Conservation (phyloP, 2,329 filamentous ascomycete species). For the Calonectria ilicicola region DNA sequence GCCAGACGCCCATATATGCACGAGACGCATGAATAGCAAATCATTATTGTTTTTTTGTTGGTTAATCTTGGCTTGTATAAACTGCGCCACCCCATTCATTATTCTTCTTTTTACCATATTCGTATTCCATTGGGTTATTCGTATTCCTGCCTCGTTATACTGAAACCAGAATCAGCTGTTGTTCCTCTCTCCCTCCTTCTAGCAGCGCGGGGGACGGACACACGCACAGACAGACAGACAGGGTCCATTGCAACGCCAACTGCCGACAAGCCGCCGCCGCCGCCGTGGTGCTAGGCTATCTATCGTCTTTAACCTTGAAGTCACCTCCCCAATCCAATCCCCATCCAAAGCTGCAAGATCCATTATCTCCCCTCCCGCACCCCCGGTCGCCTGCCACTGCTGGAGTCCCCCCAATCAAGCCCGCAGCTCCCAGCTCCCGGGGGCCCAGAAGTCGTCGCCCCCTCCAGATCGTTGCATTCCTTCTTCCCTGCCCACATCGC, state of each 20-base stretch:
- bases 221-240: not conserved
- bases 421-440: not conserved
- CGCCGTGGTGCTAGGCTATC: not conserved
- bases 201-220: not conserved
- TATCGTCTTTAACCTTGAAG: not conserved
- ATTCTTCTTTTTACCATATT: not conserved
- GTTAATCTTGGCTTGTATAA: too few relatives aligned
- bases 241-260: not conserved
- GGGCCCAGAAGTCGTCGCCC: not conserved
- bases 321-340: not conserved
- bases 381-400: not conserved
- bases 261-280: not conserved
- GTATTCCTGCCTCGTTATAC: not conserved
- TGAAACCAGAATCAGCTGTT: too few relatives aligned
- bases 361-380: not conserved
- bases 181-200: not conserved
- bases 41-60: too few relatives aligned
- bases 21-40: too few relatives aligned
- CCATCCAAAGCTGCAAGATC: not conserved
- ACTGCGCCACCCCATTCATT: too few relatives aligned
- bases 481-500: not conserved
- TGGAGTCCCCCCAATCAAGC: not conserved
- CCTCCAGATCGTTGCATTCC: not conserved
- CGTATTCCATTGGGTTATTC: not conserved
- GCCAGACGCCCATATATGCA: too few relatives aligned